Evolutionary conservation across 208 protist species (phyloP).

Genomic region (Polymyxa betae): DNA sequence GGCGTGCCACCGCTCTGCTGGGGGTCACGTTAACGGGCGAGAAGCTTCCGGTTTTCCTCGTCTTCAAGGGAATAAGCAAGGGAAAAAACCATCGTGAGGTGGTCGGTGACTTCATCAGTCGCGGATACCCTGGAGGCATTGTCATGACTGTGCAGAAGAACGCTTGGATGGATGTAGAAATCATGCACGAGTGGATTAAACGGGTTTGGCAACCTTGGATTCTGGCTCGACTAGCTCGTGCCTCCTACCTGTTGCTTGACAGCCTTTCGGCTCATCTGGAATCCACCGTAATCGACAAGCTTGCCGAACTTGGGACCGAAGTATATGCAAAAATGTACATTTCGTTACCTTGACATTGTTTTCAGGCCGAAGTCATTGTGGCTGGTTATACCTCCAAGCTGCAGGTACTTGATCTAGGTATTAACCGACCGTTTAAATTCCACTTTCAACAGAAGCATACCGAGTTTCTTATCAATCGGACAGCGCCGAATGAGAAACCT

Average conservation of each 20-base stretch:
- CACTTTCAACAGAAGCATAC: neutral
- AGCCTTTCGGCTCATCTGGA: slow-evolving; percentile 43
- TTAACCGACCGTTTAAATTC: neutral
- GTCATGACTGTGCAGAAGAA: slow-evolving; percentile 40
- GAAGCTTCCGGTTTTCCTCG: slow-evolving; percentile 40
- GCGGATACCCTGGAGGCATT: slow-evolving; percentile 29
- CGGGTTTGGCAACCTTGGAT: slow-evolving; percentile 6
- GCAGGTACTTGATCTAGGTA: slow-evolving; percentile 10
- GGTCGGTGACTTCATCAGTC: neutral
- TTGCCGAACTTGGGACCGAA: slow-evolving; percentile 38
- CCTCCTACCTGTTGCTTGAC: slow-evolving; percentile 20
- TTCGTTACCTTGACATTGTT: neutral
- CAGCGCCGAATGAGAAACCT: neutral
- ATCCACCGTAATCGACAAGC: slow-evolving; percentile 34
- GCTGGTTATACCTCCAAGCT: slow-evolving; percentile 32
- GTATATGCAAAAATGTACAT: neutral
- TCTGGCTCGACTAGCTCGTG: neutral
- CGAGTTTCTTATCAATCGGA: slow-evolving; percentile 25
- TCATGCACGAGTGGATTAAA: slow-evolving; percentile 48
- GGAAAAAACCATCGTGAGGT: slow-evolving; percentile 18
- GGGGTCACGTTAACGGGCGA: slow-evolving; percentile 19
- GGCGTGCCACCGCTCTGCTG: slow-evolving; percentile 29
- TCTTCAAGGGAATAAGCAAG: neutral
- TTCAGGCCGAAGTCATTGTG: slow-evolving; percentile 33
- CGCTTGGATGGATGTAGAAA: slow-evolving; percentile 1